phyloP scores from a whole-genome alignment of 1,284 basidiomycete genomes.

The Ceratobasidium sp. region DNA sequence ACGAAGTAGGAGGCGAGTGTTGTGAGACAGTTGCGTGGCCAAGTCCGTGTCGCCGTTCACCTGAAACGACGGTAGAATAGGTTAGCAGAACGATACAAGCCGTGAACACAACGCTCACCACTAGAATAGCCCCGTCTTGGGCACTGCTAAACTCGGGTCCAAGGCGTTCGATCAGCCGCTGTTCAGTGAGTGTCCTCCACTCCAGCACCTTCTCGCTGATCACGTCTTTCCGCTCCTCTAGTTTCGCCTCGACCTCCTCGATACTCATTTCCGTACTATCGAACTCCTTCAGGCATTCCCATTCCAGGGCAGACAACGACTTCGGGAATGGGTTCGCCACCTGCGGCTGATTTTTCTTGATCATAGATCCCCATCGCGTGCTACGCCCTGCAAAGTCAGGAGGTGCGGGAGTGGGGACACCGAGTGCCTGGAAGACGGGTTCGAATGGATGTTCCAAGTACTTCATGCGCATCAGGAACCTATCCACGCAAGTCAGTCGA shows the following conservation, averaged over 20 bases:
- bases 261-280: not conserved
- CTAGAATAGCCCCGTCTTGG: not conserved
- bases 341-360: not conserved
- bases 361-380: not conserved
- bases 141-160: not conserved
- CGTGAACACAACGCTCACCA: not conserved
- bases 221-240: not conserved
- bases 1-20: slow-evolving; percentile 29
- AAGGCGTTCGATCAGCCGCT: not conserved
- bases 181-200: slow-evolving; percentile 2
- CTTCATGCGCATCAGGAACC: too few relatives aligned
- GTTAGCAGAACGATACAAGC: too few relatives aligned
- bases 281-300: not conserved
- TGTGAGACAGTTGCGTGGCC: not conserved
- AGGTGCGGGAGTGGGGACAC: too few relatives aligned
- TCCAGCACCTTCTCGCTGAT: not conserved
- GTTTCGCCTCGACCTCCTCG: not conserved
- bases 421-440: too few relatives aligned
- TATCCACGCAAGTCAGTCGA: too few relatives aligned
- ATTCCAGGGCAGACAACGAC: not conserved
- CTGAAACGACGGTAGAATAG: slow-evolving; percentile 4
- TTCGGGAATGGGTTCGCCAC: slow-evolving; percentile 17
- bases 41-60: not conserved
- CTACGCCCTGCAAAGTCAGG: too few relatives aligned
- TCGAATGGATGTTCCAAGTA: too few relatives aligned